These are phyloP conservation scores for Pichia ethanolica DNA, from an alignment of 805 yeast genomes.

Conservation along the genomic window DNA sequence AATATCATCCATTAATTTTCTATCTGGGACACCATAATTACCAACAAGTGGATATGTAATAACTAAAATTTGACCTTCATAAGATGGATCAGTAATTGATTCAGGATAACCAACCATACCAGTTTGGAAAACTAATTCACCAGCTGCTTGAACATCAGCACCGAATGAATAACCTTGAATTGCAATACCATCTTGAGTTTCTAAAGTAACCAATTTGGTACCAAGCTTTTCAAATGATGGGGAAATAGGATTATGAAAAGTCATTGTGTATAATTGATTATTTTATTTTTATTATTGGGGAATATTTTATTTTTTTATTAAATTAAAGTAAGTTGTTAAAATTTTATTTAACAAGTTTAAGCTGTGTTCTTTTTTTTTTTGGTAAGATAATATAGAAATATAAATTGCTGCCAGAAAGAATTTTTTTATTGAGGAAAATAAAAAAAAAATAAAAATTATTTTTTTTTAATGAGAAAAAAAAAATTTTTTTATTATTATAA, in stretches of 20 bases:
- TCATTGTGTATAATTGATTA: not conserved
- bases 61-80: constrained; percentile 94
- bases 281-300: not conserved
- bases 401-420: too few relatives aligned
- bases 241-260: constrained; percentile 73
- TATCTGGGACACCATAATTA: constrained; percentile 98
- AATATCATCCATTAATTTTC: constrained; percentile 64
- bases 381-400: too few relatives aligned
- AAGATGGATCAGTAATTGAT: constrained; percentile 95
- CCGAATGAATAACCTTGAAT: constrained; percentile 97
- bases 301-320: not conserved
- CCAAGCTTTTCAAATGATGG: constrained; percentile 84
- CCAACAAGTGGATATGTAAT: constrained; percentile 96
- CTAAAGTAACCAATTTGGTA: constrained; percentile 79
- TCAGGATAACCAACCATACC: constrained; percentile 99
- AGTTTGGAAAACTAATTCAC: constrained; percentile 98
- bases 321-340: not conserved
- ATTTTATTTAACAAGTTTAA: not conserved
- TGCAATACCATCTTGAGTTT: constrained; percentile 77
- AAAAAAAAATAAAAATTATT: too few relatives aligned
- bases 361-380: not conserved
- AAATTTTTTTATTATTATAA: too few relatives aligned
- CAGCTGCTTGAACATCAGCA: constrained; percentile 81
- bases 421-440: too few relatives aligned
- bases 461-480: too few relatives aligned